Evolutionary conservation across 2,329 filamentous ascomycete species (phyloP).

Genomic region (Hyphodiscus sp.): DNA sequence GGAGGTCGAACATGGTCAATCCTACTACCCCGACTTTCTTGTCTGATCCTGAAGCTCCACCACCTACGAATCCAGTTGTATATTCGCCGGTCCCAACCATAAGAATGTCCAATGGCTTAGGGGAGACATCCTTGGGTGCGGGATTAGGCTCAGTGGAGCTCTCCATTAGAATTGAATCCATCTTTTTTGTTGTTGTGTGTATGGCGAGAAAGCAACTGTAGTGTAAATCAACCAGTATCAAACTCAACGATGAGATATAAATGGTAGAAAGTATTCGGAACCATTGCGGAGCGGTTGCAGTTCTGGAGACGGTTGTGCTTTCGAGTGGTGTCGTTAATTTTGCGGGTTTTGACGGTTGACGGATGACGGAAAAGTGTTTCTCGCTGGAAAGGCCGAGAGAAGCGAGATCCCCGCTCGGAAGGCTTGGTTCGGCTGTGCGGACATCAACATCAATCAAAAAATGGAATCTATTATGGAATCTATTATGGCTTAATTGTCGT

Average conservation of each 20-base stretch:
- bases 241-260: background rate
- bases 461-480: too few relatives aligned
- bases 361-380: too few relatives aligned
- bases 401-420: too few relatives aligned
- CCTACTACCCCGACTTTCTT: conserved; percentile 96
- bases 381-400: too few relatives aligned
- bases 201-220: background rate
- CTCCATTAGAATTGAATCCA: background rate
- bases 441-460: too few relatives aligned
- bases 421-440: too few relatives aligned
- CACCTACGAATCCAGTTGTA: conserved; percentile 89
- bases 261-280: background rate
- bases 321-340: background rate
- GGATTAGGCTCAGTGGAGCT: background rate
- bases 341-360: conserved; percentile 8
- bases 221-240: background rate
- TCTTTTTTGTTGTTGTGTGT: background rate
- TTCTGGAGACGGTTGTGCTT: background rate
- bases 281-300: background rate
- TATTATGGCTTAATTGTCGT: too few relatives aligned
- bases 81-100: conserved; percentile 80
- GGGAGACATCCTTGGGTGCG: background rate
- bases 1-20: conserved; percentile 81
- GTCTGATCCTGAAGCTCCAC: conserved; percentile 76
- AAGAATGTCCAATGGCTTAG: conserved; percentile 26